phyloP scores from a whole-genome alignment of 2,329 filamentous ascomycete genomes.

The Fusarium praegraminearum region DNA sequence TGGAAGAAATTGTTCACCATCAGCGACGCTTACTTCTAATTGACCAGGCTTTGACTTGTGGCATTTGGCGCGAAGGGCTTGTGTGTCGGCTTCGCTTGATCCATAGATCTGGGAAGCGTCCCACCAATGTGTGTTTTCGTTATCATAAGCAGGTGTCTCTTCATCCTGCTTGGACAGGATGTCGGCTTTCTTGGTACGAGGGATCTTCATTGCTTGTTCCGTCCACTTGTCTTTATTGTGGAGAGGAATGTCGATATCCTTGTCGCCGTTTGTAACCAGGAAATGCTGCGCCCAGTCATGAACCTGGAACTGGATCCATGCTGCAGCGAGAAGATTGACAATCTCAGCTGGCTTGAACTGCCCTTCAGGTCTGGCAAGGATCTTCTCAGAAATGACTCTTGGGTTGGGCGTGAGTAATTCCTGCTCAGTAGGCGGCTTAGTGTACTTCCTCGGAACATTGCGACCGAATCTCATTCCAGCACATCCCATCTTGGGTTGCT shows the following conservation, averaged over 20 bases:
- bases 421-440: slow-evolving; percentile 5
- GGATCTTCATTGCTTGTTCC: slow-evolving; percentile 11
- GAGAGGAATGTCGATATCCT: slow-evolving; percentile 14
- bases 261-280: background rate
- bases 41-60: slow-evolving; percentile 12
- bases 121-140: slow-evolving; percentile 34
- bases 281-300: slow-evolving; percentile 30
- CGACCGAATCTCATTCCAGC: slow-evolving; percentile 31
- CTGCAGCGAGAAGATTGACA: slow-evolving; percentile 29
- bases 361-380: slow-evolving; percentile 21
- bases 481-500: slow-evolving; percentile 24
- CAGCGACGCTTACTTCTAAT: background rate
- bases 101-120: slow-evolving; percentile 34
- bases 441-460: slow-evolving; percentile 17
- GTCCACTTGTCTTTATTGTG: slow-evolving; percentile 12
- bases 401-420: slow-evolving; percentile 18
- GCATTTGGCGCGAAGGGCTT: background rate
- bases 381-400: slow-evolving; percentile 15
- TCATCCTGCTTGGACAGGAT: slow-evolving; percentile 1
- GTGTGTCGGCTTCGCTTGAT: slow-evolving; percentile 22
- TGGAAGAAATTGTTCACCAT: slow-evolving; percentile 23
- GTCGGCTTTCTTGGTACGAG: slow-evolving; percentile 2
- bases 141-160: slow-evolving; percentile 19
- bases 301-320: slow-evolving; percentile 33
- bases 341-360: slow-evolving; percentile 32